These are phyloP conservation scores for Serendipita sp. DNA, from an alignment of 768 basidiomycete genomes.

Conservation along the genomic window DNA sequence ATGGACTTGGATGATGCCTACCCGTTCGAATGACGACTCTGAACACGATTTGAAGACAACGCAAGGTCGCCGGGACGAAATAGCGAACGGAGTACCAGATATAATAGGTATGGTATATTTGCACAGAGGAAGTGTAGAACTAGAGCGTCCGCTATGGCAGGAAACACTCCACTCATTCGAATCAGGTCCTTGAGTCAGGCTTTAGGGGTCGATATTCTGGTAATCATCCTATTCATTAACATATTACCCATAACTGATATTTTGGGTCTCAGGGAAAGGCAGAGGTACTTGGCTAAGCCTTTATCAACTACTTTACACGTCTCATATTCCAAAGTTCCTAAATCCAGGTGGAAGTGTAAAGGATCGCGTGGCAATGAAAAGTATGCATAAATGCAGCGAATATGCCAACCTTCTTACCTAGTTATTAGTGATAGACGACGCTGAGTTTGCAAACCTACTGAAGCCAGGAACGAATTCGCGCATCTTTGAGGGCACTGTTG, in stretches of 20 bases:
- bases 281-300: constrained; percentile 36
- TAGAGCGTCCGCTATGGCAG: constrained; percentile 23
- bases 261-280: constrained; percentile 51
- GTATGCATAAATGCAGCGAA: constrained; percentile 26
- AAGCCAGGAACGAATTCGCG: constrained; percentile 76
- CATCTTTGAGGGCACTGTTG: constrained; percentile 95
- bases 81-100: not conserved
- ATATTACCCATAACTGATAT: not conserved
- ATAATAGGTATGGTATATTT: constrained; percentile 2
- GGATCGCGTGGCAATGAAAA: constrained; percentile 86
- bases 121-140: not conserved
- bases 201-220: constrained; percentile 80
- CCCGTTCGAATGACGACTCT: too few relatives aligned
- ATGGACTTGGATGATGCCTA: not conserved
- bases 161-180: constrained; percentile 84
- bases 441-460: constrained; percentile 66
- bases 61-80: not conserved
- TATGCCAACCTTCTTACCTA: not conserved
- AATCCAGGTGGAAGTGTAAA: constrained; percentile 98
- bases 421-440: constrained; percentile 75
- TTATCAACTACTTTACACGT: not conserved
- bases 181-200: constrained; percentile 85
- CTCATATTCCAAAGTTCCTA: constrained; percentile 41
- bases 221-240: constrained; percentile 12
- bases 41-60: too few relatives aligned